Base-by-base conservation (phyloP, 345 rosid genomes). In the Tarenaya hassleriana region DNA sequence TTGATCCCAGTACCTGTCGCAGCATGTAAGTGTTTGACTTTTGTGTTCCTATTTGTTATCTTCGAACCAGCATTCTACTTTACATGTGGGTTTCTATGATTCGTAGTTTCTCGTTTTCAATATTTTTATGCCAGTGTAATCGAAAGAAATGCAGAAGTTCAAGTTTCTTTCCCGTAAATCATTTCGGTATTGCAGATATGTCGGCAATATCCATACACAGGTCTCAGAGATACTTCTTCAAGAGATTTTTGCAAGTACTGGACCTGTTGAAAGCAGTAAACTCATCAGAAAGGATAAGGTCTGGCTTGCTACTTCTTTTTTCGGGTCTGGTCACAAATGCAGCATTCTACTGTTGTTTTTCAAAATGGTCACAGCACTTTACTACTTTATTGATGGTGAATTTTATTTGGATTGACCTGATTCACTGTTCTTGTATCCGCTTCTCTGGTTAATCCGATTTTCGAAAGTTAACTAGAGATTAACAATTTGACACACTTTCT, bases 1-100 rank as follows among this genome's bases (percentile, higher is more conserved):
- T 92, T 74, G 98, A 88, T 84, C 95, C 88, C 54, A 83, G 73
- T 62, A 74, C 83, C 81, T 92, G 98, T 81, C 88, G 95, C 79
- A 88, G 98, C 74, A 90, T 92, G 98, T 92, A 83, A 92, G 96
- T 83, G 63, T 77, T 74, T 66, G 19, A 8, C 34, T 59, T 58
- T 15, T 47, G n/a, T 40, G n/a, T 14, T 37, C 10, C 16, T 11
- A 15, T 59, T 31, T 51, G n/a, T 54, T 63, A 1, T 16, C 11
- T 21, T 52, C 16, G 16, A 20, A 45, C 9, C 44, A 34, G 35
- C 18, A 6, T 52, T 15, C 16, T 5, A 16, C 15, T 21, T 38
- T 1, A 38, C 29, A 24, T 24, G 2, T 24, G 29, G 29, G 2
- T 24, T 24, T 5, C 29, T 24, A 2, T 24, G 29, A 24, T 24